Conservation (phyloP, 208 protist genomes). For the Acanthamoeba lenticulata region DNA sequence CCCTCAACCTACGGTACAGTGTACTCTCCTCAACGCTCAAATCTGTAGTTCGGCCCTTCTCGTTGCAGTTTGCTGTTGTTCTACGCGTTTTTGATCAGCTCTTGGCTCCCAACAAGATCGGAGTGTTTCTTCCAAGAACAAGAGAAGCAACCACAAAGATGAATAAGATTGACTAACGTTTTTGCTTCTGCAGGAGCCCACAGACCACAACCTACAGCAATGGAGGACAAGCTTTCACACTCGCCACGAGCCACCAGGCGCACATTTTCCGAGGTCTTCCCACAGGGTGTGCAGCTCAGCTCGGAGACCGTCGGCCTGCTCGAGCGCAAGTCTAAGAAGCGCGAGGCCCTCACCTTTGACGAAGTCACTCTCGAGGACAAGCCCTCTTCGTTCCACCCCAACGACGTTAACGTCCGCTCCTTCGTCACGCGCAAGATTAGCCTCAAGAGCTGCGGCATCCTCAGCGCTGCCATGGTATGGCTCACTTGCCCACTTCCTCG, state of each 20-base stretch:
- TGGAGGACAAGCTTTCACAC: not conserved
- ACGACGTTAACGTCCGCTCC: slow-evolving; percentile 54
- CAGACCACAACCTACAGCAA: not conserved
- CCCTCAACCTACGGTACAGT: no score
- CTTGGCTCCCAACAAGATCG: no score
- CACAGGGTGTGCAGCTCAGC: slow-evolving; percentile 31
- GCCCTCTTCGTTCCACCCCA: slow-evolving; percentile 61
- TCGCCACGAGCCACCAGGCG: not conserved
- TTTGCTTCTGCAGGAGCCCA: no score
- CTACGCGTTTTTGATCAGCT: no score
- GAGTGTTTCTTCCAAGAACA: no score
- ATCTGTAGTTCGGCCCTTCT: no score
- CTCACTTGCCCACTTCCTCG: not conserved
- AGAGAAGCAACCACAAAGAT: no score
- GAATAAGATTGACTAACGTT: no score
- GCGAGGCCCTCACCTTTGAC: slow-evolving; percentile 62
- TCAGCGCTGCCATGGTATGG: slow-evolving; percentile 63
- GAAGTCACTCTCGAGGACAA: slow-evolving; percentile 69
- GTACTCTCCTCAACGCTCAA: no score
- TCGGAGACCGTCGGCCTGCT: not conserved
- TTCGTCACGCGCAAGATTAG: slow-evolving; percentile 29
- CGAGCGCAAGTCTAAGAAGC: not conserved
- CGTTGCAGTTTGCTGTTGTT: no score
- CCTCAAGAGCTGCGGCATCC: slow-evolving; percentile 61
- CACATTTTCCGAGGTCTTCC: not conserved